These are phyloP conservation scores for Pythium volutum DNA, from an alignment of 352 stramenopile genomes.

Conservation along the genomic window DNA sequence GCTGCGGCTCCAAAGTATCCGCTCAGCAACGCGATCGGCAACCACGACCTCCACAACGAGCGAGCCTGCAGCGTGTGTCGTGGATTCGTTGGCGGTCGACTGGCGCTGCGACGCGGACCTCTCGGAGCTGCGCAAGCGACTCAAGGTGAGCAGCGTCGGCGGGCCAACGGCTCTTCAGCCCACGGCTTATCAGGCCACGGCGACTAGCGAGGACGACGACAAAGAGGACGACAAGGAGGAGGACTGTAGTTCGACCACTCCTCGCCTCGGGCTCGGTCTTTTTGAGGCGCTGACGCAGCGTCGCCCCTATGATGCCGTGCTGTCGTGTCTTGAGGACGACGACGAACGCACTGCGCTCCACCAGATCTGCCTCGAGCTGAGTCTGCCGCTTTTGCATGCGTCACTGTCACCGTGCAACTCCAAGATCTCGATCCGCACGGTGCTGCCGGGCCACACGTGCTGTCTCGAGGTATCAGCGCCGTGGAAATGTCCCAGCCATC, in stretches of 20 bases:
- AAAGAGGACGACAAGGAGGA: no score
- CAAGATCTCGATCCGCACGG: constrained; percentile 25
- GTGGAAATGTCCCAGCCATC: no score
- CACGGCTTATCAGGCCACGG: no score
- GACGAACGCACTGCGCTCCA: constrained; percentile 27
- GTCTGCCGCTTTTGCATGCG: constrained; percentile 36
- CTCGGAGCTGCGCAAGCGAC: no score
- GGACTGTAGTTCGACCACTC: no score
- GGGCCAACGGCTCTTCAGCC: background rate
- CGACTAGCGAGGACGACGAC: no score
- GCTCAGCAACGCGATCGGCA: background rate
- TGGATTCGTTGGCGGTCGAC: constrained; percentile 33
- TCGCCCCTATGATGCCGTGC: constrained; percentile 38
- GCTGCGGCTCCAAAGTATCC: constrained; percentile 34
- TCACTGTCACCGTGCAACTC: constrained; percentile 28
- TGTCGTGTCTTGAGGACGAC: constrained; percentile 34
- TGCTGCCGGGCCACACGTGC: no score
- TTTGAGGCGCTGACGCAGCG: constrained; percentile 42
- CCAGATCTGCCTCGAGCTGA: constrained; percentile 41
- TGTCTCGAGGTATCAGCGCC: background rate
- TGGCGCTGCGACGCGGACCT: constrained; percentile 32
- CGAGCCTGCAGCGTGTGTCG: background rate
- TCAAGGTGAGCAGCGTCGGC: constrained; percentile 32
- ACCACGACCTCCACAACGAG: no score
- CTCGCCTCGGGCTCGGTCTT: constrained; percentile 21